These are phyloP conservation scores for Circinella minor DNA, from an alignment of 371 early-diverging fungal species.

Conservation along the genomic window DNA sequence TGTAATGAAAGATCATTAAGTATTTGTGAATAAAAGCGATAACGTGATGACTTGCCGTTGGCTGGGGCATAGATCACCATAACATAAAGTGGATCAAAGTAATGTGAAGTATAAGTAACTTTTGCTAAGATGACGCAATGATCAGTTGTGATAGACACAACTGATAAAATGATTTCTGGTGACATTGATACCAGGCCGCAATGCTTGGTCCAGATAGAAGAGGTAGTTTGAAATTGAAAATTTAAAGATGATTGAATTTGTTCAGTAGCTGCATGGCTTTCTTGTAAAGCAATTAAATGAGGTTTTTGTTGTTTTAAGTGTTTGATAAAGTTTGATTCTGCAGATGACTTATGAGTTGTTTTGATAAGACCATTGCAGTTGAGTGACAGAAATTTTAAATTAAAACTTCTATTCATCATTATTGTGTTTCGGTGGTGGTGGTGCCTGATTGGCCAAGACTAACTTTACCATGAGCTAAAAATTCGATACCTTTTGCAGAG, in stretches of 20 bases:
- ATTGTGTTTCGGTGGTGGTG: no score
- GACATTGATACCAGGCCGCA: constrained; percentile 16
- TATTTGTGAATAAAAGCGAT: neutral
- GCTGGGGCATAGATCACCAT: constrained; percentile 11
- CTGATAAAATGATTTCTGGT: neutral
- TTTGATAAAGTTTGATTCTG: no score
- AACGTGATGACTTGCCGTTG: no score
- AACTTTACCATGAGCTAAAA: no score
- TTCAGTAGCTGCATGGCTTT: constrained; percentile 6
- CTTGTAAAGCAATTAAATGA: constrained; percentile 3
- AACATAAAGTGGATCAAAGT: constrained; percentile 1
- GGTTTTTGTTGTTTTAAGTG: neutral
- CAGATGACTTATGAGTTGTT: no score
- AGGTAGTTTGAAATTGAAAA: neutral
- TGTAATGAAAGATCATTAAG: neutral
- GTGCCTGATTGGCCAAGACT: no score
- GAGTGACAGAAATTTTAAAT: no score
- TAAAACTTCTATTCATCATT: no score
- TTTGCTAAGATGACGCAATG: neutral
- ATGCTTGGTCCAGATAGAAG: constrained; percentile 4
- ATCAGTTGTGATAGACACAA: neutral
- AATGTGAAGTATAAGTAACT: neutral
- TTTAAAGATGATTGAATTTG: neutral
- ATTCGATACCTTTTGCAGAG: no score
- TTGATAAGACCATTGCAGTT: no score